Percentiles rank a stretch among this genome's conserved stretches.
Evolutionary conservation across 495 filamentous ascomycete genomes (phyloP).

Genomic region (Penicillium subrubescens): DNA sequence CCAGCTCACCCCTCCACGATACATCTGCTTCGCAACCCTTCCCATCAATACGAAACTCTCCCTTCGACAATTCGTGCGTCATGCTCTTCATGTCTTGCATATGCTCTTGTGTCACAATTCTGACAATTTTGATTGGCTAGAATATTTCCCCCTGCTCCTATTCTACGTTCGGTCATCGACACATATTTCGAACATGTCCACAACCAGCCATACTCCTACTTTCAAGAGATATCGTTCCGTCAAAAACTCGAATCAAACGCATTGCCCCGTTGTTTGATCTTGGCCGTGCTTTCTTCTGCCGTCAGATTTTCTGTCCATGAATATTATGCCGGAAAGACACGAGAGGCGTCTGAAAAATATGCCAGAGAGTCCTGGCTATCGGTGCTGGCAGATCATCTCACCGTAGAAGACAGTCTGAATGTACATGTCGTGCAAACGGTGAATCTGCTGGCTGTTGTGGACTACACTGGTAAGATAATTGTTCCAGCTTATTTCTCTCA

Average conservation of each 20-base stretch:
- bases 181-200: slow-evolving; percentile 33
- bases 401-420: slow-evolving; percentile 24
- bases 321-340: slow-evolving; percentile 21
- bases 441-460: slow-evolving; percentile 30
- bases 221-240: slow-evolving; percentile 32
- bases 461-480: slow-evolving; percentile 28
- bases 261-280: slow-evolving; percentile 26
- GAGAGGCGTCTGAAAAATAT: slow-evolving; percentile 24
- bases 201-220: slow-evolving; percentile 36
- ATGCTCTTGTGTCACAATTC: background rate
- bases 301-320: slow-evolving; percentile 29
- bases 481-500: background rate
- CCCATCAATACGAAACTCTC: background rate
- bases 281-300: slow-evolving; percentile 30
- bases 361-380: slow-evolving; percentile 32
- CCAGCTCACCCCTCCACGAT: background rate
- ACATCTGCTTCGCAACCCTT: background rate
- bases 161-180: slow-evolving; percentile 26
- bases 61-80: slow-evolving; percentile 13
- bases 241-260: slow-evolving; percentile 14
- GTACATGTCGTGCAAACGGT: slow-evolving; percentile 32
- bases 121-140: background rate
- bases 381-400: slow-evolving; percentile 31
- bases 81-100: background rate
- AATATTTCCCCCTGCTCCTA: slow-evolving; percentile 20